A percentile compares a stretch with the other conserved stretches of the same genome.
These are phyloP conservation scores for Lasiodiplodia hormozganensis DNA, from an alignment of 2,329 filamentous ascomycete species.

Conservation along the genomic window DNA sequence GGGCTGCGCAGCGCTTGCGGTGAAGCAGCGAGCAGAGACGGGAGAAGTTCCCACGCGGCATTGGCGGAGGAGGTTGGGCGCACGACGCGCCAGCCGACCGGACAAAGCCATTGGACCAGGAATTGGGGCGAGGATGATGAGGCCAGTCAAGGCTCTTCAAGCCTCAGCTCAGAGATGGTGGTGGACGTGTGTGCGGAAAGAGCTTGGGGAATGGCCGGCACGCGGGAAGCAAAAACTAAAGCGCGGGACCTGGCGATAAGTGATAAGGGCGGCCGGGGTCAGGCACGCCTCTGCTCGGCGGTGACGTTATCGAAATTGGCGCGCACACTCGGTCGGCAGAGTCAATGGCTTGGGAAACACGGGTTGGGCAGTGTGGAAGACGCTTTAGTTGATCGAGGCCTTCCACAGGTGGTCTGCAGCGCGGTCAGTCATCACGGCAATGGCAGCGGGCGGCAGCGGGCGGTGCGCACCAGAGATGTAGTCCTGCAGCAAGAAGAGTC, in stretches of 20 bases:
- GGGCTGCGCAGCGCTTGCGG: constrained; percentile 42
- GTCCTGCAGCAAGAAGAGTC: constrained; percentile 55
- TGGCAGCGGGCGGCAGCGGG: constrained; percentile 31
- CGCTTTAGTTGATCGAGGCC: constrained; percentile 66
- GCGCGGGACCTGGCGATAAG: constrained; percentile 27
- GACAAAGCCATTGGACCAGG: constrained; percentile 47
- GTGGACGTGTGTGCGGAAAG: constrained; percentile 14
- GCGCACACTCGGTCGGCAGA: constrained; percentile 7
- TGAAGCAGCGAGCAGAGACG: constrained; percentile 42
- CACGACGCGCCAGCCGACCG: constrained; percentile 50
- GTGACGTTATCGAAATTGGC: constrained; percentile 21
- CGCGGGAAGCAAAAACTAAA: constrained; percentile 27
- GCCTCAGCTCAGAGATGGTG: constrained; percentile 25
- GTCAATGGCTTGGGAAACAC: constrained; percentile 18
- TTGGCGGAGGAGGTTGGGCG: constrained; percentile 43
- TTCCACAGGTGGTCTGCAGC: constrained; percentile 70
- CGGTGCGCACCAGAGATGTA: constrained; percentile 66
- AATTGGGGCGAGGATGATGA: constrained; percentile 23
- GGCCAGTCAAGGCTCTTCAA: constrained; percentile 39
- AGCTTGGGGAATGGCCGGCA: constrained; percentile 12
- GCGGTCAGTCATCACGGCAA: constrained; percentile 34
- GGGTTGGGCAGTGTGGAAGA: constrained; percentile 33
- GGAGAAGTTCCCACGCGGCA: constrained; percentile 41
- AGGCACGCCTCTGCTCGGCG: constrained; percentile 11
- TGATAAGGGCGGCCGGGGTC: constrained; percentile 27